Conservation (phyloP, 2,329 filamentous ascomycete genomes). For the Zymoseptoria passerinii region DNA sequence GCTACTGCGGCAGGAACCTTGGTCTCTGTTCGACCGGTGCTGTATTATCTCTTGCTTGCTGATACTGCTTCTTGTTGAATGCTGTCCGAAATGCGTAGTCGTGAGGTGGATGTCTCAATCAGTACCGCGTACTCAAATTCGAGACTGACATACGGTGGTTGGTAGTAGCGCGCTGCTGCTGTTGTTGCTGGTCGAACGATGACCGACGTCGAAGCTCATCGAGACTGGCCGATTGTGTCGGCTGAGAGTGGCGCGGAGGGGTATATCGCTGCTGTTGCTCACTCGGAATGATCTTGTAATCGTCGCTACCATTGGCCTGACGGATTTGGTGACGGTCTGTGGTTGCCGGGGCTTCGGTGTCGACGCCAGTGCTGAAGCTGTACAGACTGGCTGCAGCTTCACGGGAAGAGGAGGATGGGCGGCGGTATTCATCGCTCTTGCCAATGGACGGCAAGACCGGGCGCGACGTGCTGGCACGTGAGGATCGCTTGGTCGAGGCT, state of each 20-base stretch:
- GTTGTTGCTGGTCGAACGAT: slow-evolving; percentile 18
- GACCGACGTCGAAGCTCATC: slow-evolving; percentile 21
- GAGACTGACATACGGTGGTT: slow-evolving; percentile 22
- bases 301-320: slow-evolving; percentile 6
- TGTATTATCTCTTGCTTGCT: neutral
- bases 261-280: slow-evolving; percentile 7
- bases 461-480: slow-evolving; percentile 1
- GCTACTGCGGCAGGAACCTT: neutral
- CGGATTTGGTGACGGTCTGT: slow-evolving; percentile 7
- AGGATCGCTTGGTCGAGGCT: slow-evolving; percentile 9
- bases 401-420: slow-evolving; percentile 13
- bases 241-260: slow-evolving; percentile 16
- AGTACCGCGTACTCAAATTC: slow-evolving; percentile 21
- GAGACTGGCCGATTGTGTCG: slow-evolving; percentile 20
- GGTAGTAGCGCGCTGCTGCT: slow-evolving; percentile 16
- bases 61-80: neutral
- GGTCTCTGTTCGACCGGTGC: neutral
- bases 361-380: slow-evolving; percentile 22
- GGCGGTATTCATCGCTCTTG: slow-evolving; percentile 7
- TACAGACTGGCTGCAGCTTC: slow-evolving; percentile 20
- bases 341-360: slow-evolving; percentile 7
- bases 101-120: slow-evolving; percentile 1
- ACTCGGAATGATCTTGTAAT: neutral
- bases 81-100: neutral
- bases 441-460: slow-evolving; percentile 9